Evolutionary conservation across 164 flowering plant species (phyloP).

Genomic region (Cinnamomum micranthum): DNA sequence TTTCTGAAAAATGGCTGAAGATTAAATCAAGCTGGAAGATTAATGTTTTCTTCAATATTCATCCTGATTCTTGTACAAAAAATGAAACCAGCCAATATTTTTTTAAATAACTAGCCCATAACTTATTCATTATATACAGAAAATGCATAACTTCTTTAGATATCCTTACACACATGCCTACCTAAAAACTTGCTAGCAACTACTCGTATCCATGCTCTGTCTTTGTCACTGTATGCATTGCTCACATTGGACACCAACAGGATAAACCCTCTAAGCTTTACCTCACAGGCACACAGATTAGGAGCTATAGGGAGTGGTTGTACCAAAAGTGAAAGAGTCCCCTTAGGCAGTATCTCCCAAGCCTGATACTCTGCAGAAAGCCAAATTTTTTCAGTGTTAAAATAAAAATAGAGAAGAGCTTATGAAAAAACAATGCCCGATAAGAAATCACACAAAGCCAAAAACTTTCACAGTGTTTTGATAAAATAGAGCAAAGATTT

Average conservation of each 20-base stretch:
- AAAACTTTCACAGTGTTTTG: not conserved
- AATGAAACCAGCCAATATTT: not conserved
- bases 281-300: constrained; percentile 12
- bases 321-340: constrained; percentile 58
- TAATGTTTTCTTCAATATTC: not conserved
- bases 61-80: not conserved
- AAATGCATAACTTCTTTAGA: not conserved
- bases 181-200: constrained; percentile 43
- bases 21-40: not conserved
- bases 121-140: not conserved
- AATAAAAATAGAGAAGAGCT: too few species aligned
- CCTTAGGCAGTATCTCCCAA: constrained; percentile 56
- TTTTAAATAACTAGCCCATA: not conserved
- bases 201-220: constrained; percentile 68
- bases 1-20: not conserved
- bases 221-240: constrained; percentile 65
- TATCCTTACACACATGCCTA: not conserved
- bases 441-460: constrained; percentile 1
- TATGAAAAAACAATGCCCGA: too few species aligned
- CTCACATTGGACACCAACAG: constrained; percentile 58
- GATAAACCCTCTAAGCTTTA: constrained; percentile 46
- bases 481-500: too few species aligned
- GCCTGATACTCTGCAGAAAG: constrained; percentile 42
- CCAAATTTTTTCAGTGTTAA: not conserved
- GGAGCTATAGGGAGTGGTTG: constrained; percentile 44